A percentile compares a stretch with the other conserved stretches of the same genome.
These are phyloP conservation scores for Annulohypoxylon truncatum DNA, from an alignment of 2,329 filamentous ascomycete genomes.

Conservation along the genomic window DNA sequence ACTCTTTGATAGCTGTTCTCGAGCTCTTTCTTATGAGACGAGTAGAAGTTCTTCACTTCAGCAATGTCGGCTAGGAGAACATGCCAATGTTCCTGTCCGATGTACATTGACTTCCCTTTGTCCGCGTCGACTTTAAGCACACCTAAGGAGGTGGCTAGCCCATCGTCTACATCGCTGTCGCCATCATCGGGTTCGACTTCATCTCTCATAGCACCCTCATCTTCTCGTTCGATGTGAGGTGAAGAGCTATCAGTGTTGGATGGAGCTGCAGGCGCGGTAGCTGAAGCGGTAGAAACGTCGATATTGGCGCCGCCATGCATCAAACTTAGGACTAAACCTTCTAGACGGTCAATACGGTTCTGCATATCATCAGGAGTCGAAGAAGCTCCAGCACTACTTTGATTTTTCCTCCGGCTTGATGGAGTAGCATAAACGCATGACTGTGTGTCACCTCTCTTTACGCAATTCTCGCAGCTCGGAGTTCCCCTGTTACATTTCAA, in stretches of 20 bases:
- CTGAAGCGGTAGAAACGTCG: slow-evolving; percentile 54
- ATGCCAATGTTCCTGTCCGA: slow-evolving; percentile 87
- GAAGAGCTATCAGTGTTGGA: slow-evolving; percentile 60
- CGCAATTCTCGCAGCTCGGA: slow-evolving; percentile 89
- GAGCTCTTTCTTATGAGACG: slow-evolving; percentile 86
- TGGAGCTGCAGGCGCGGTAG: slow-evolving; percentile 42
- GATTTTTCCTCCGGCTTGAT: slow-evolving; percentile 76
- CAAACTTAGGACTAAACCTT: slow-evolving; percentile 89
- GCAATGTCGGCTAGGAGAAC: slow-evolving; percentile 83
- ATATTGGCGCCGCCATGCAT: slow-evolving; percentile 84
- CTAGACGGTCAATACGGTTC: slow-evolving; percentile 94
- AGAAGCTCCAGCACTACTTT: slow-evolving; percentile 64
- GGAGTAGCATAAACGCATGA: slow-evolving; percentile 88
- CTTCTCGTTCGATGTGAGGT: slow-evolving; percentile 64
- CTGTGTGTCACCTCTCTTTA: slow-evolving; percentile 82
- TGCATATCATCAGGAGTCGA: slow-evolving; percentile 93
- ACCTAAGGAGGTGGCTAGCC: slow-evolving; percentile 78
- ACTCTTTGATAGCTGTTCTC: slow-evolving; percentile 84
- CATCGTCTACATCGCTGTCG: slow-evolving; percentile 78
- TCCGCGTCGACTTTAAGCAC: slow-evolving; percentile 83
- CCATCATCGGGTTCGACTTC: slow-evolving; percentile 67
- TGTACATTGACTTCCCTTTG: slow-evolving; percentile 81
- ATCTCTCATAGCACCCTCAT: slow-evolving; percentile 63
- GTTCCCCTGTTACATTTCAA: slow-evolving; percentile 90
- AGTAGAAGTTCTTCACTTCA: slow-evolving; percentile 94